These are phyloP conservation scores for Arthrinium phaeospermum DNA, from an alignment of 2,329 filamentous ascomycete species.

Conservation along the genomic window DNA sequence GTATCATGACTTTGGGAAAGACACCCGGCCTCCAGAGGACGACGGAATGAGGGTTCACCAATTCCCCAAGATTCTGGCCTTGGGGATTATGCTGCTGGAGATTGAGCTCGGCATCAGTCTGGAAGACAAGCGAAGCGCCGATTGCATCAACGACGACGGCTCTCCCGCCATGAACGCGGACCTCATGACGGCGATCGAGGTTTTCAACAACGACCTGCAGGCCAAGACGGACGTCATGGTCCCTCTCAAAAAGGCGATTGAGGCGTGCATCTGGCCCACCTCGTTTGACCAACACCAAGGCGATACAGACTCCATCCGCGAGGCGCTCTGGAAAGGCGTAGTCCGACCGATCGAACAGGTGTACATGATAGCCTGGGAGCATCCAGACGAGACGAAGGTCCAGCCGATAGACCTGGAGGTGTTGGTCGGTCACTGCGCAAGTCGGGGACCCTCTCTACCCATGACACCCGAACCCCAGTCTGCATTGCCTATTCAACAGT, in stretches of 20 bases:
- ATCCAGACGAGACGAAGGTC: background rate
- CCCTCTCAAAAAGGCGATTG: background rate
- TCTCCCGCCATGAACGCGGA: background rate
- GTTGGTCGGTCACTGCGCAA: background rate
- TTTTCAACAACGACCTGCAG: background rate
- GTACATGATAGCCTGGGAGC: background rate
- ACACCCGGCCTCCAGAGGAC: background rate
- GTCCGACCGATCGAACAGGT: background rate
- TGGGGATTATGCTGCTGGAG: conserved; percentile 30
- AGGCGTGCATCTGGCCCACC: background rate
- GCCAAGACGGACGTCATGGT: background rate
- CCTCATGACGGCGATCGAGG: background rate
- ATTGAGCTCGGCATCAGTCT: conserved; percentile 25
- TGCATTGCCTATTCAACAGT: too few species aligned
- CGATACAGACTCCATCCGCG: background rate
- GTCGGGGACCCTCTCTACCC: background rate
- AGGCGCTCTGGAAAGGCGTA: background rate
- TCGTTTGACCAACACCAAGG: background rate
- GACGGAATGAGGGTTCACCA: conserved; percentile 17
- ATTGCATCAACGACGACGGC: background rate
- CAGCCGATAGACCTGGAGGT: background rate
- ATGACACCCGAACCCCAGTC: background rate
- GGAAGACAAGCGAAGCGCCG: conserved; percentile 20
- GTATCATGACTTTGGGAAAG: background rate
- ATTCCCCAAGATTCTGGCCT: conserved; percentile 28